Base-by-base conservation (phyloP, 345 rosid species). In the Acer campestre region DNA sequence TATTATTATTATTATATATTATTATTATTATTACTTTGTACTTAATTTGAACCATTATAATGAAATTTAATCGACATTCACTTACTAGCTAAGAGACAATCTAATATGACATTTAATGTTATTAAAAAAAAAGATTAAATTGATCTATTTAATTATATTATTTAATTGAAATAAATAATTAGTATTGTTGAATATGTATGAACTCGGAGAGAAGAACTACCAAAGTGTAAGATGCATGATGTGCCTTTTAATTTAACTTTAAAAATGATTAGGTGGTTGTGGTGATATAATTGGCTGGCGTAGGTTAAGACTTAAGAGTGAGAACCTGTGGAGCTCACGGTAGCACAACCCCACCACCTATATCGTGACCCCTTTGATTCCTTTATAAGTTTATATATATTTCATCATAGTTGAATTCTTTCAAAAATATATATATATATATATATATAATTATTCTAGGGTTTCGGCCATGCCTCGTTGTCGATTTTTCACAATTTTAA, bases 401-500 rank as follows among this genome's bases (percentile, higher is more conserved):
- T 29, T 29, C 31, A 29, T 29, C 1, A 29, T 1, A 29, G 31
- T 29, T 29, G 31, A 29, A 29, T 29, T 44, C 6, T 44, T 25
- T 25, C 25, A n/a, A n/a, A n/a, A n/a, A 44, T 44, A 44, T 44
- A 44, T 44, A 44, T 44, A 9, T 44, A 44, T 9, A 44, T 44
- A 44, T 8, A 2, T 46, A 46, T 4, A 53, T 53, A 53, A 53
- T 53, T 59, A 7, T 59, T 58, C 27, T 48, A 25, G 68, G 68
- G 25, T 74, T 31, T 16, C 31, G 4, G 7, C 71, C 73, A 56
- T 44, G 18, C 61, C 40, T 64, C 82, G 81, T 67, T 73, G 75
- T 83, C 84, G 80, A 62, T 77, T 81, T 66, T 68, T 8, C 16
- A 71, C 89, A 51, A 49, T 42, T 20, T 17, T 63, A 51, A 65